phyloP scores from a whole-genome alignment of 2,329 filamentous ascomycete genomes.

The Rhynchosporium secalis region DNA sequence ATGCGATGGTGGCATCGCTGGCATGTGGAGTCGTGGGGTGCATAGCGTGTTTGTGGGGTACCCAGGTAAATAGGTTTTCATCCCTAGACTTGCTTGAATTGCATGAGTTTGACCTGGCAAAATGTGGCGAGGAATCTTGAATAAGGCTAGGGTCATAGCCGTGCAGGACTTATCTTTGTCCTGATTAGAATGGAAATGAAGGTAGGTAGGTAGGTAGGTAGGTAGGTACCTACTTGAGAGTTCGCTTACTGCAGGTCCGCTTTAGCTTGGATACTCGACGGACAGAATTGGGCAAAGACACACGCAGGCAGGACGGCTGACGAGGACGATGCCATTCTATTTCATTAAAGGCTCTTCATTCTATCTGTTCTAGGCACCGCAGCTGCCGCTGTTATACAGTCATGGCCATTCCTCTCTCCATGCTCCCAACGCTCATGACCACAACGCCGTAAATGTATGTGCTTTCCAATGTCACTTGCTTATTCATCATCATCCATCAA shows the following conservation, averaged over 20 bases:
- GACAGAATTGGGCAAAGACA: neutral
- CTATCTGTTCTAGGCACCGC: neutral
- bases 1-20: neutral
- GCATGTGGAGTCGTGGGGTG: too few species aligned
- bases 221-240: too few species aligned
- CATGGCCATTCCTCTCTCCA: neutral
- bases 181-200: too few species aligned
- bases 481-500: slow-evolving; percentile 36
- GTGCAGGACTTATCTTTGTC: too few species aligned
- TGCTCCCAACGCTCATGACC: slow-evolving; percentile 12
- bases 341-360: neutral
- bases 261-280: neutral
- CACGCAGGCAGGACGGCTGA: too few species aligned
- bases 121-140: too few species aligned
- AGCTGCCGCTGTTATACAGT: slow-evolving; percentile 2
- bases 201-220: too few species aligned
- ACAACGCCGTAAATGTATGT: slow-evolving; percentile 12
- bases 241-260: neutral
- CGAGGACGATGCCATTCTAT: too few species aligned
- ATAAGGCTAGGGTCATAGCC: too few species aligned
- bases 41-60: neutral
- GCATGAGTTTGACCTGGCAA: too few species aligned
- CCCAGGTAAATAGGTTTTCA: too few species aligned
- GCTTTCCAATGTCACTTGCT: slow-evolving; percentile 6
- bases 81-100: too few species aligned